phyloP scores from a whole-genome alignment of 1,284 basidiomycete species.

The Salmacisia buchloeana region DNA sequence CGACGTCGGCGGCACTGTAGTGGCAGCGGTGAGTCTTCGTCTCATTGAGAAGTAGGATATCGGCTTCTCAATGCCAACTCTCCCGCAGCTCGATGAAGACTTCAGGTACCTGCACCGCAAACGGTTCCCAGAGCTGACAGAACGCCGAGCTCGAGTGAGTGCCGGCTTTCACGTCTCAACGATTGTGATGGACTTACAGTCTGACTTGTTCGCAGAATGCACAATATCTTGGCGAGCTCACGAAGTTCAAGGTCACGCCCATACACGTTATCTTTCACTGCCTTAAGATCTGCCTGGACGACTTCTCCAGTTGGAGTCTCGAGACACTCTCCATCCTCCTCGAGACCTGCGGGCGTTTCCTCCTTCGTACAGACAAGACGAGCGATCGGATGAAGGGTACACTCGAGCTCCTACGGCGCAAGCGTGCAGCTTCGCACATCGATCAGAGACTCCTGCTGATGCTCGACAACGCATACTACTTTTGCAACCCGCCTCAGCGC shows the following conservation, averaged over 20 bases:
- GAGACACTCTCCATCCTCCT: slow-evolving; percentile 87
- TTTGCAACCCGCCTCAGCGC: slow-evolving; percentile 96
- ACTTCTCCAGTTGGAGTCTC: slow-evolving; percentile 84
- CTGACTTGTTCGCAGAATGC: slow-evolving; percentile 62
- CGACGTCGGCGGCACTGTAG: slow-evolving; percentile 76
- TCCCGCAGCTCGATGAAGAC: too few species aligned
- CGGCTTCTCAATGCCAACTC: background rate
- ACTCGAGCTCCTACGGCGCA: slow-evolving; percentile 89
- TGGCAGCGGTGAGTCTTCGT: slow-evolving; percentile 62
- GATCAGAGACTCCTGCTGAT: slow-evolving; percentile 82
- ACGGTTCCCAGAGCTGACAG: background rate
- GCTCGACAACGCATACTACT: slow-evolving; percentile 97
- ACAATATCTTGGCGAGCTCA: slow-evolving; percentile 80
- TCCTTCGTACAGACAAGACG: slow-evolving; percentile 82
- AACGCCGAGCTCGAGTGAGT: background rate
- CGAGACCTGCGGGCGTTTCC: slow-evolving; percentile 88
- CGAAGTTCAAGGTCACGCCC: slow-evolving; percentile 91
- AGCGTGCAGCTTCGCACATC: slow-evolving; percentile 84
- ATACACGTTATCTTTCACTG: slow-evolving; percentile 87
- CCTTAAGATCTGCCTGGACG: slow-evolving; percentile 93
- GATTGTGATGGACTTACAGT: slow-evolving; percentile 14
- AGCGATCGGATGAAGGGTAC: slow-evolving; percentile 63
- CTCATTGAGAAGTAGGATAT: slow-evolving; percentile 13
- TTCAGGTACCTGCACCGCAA: background rate
- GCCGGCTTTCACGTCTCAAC: too few species aligned